A percentile compares a stretch with the other conserved stretches of the same genome.
These are phyloP conservation scores for Shiraia bambusicola DNA, from an alignment of 2,329 filamentous ascomycete species.

Conservation along the genomic window DNA sequence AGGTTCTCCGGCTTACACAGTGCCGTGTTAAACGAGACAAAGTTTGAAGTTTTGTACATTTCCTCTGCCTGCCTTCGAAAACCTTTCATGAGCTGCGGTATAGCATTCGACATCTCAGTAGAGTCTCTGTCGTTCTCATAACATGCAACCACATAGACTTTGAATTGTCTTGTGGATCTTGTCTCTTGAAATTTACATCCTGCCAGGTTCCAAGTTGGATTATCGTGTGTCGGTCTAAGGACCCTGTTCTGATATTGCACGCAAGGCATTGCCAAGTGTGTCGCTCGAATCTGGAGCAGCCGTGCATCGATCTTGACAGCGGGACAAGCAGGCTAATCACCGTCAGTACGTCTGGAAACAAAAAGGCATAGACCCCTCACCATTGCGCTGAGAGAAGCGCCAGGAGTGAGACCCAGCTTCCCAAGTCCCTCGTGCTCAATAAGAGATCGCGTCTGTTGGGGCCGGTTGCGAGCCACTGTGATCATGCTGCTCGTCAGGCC, in stretches of 20 bases:
- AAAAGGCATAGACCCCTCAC: conserved; percentile 1
- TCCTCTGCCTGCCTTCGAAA: too few relatives aligned
- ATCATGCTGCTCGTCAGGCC: conserved; percentile 15
- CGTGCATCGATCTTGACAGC: conserved; percentile 8
- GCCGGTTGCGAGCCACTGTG: conserved; percentile 11
- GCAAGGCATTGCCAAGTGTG: conserved; percentile 2
- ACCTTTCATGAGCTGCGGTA: too few relatives aligned
- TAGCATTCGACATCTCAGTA: too few relatives aligned
- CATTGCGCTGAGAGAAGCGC: not conserved
- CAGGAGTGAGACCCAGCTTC: conserved; percentile 9
- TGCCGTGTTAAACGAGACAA: too few relatives aligned
- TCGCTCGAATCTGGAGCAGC: conserved; percentile 9
- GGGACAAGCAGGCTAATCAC: conserved; percentile 1
- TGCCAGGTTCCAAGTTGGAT: conserved; percentile 6
- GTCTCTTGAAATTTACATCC: too few relatives aligned
- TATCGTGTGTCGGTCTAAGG: not conserved
- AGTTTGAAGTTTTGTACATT: too few relatives aligned
- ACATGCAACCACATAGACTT: too few relatives aligned
- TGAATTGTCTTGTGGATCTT: too few relatives aligned
- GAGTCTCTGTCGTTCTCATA: too few relatives aligned
- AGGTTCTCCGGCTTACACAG: too few relatives aligned
- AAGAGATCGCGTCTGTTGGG: conserved; percentile 6
- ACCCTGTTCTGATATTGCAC: conserved; percentile 3
- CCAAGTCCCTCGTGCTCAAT: conserved; percentile 23
- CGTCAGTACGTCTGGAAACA: not conserved